These are phyloP conservation scores for Calonectria fujianensis DNA, from an alignment of 2,329 filamentous ascomycete species.

Conservation along the genomic window DNA sequence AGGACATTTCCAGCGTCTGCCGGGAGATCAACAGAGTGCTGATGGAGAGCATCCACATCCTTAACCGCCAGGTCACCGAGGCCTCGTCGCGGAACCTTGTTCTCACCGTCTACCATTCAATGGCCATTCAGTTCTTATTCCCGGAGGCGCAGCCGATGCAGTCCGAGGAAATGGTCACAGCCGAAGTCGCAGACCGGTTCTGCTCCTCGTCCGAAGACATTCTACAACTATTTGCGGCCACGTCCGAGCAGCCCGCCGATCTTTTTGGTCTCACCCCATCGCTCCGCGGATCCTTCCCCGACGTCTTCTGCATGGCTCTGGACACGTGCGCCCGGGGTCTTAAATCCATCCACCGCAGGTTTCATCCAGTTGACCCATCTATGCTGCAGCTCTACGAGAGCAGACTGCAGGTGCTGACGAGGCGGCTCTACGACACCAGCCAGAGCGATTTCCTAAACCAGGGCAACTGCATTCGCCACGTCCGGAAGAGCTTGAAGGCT, in stretches of 20 bases:
- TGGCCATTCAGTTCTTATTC: constrained; percentile 60
- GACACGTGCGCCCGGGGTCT: constrained; percentile 58
- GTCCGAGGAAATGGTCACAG: constrained; percentile 45
- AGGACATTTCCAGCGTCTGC: constrained; percentile 51
- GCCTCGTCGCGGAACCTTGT: constrained; percentile 53
- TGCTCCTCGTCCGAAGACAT: constrained; percentile 57
- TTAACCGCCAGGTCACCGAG: constrained; percentile 50
- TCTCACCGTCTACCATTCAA: constrained; percentile 58
- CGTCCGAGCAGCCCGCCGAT: constrained; percentile 49
- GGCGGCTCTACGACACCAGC: constrained; percentile 53
- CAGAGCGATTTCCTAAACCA: constrained; percentile 56
- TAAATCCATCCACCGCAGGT: constrained; percentile 49
- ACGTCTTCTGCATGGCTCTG: constrained; percentile 56
- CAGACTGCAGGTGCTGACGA: constrained; percentile 52
- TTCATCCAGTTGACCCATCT: constrained; percentile 47
- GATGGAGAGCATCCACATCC: constrained; percentile 52
- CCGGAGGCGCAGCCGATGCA: constrained; percentile 47
- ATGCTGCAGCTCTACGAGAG: constrained; percentile 51
- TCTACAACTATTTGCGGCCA: constrained; percentile 50
- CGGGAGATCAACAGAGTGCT: constrained; percentile 56
- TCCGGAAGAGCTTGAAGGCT: constrained; percentile 57
- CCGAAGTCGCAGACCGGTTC: constrained; percentile 55
- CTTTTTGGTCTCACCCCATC: constrained; percentile 45
- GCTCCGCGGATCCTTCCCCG: constrained; percentile 53
- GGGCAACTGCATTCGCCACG: constrained; percentile 47